Evolutionary conservation across 306 rosid species (phyloP).

Genomic region (Prunus kanzakura): DNA sequence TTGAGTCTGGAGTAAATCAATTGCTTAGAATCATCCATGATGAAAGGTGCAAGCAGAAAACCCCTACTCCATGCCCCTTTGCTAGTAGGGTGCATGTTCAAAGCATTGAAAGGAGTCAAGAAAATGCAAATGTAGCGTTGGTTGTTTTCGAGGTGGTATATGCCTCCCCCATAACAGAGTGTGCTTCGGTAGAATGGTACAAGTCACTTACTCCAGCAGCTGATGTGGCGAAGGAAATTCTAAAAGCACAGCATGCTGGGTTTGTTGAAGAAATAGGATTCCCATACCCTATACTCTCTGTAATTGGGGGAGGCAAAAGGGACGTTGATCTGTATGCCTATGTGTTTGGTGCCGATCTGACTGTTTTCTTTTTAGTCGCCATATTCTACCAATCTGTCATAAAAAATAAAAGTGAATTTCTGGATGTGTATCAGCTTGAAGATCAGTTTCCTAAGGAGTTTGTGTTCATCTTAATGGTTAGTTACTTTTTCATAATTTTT

Average conservation of each 20-base stretch:
- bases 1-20: slow-evolving; percentile 87
- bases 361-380: slow-evolving; percentile 86
- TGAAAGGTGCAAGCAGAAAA: slow-evolving; percentile 61
- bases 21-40: slow-evolving; percentile 71
- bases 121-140: slow-evolving; percentile 54
- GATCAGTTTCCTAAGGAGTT: slow-evolving; percentile 98
- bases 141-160: slow-evolving; percentile 83
- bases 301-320: slow-evolving; percentile 90
- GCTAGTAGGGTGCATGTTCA: slow-evolving; percentile 94
- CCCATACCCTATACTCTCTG: slow-evolving; percentile 82
- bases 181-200: slow-evolving; percentile 71
- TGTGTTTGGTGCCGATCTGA: slow-evolving; percentile 87
- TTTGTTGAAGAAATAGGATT: slow-evolving; percentile 65
- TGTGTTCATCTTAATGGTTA: slow-evolving; percentile 85
- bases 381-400: slow-evolving; percentile 80
- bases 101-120: slow-evolving; percentile 93
- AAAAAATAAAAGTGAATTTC: slow-evolving; percentile 83
- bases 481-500: slow-evolving; percentile 14
- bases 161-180: slow-evolving; percentile 68
- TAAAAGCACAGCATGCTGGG: slow-evolving; percentile 57
- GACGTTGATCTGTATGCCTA: slow-evolving; percentile 93
- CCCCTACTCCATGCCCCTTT: slow-evolving; percentile 58
- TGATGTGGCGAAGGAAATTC: slow-evolving; percentile 92
- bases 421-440: slow-evolving; percentile 89
- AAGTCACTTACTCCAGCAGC: slow-evolving; percentile 87